phyloP scores from a whole-genome alignment of 2,329 filamentous ascomycete species.

The Ophiocordyceps sinensis region DNA sequence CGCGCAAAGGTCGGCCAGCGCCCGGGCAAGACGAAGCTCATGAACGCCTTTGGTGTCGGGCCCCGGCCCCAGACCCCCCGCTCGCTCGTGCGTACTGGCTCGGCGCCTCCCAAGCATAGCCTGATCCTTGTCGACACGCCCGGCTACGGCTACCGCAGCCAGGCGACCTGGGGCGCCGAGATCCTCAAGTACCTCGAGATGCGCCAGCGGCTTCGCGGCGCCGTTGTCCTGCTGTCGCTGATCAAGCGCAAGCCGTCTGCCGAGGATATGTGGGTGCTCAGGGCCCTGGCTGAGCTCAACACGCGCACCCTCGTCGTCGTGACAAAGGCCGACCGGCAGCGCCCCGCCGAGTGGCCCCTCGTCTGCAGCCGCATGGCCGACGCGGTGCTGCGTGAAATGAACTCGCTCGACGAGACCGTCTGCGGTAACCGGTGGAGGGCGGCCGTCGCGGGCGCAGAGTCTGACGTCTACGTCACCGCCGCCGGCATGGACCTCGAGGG shows the following conservation, averaged over 20 bases:
- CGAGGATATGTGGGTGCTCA: conserved; percentile 31
- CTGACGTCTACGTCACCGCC: conserved; percentile 20
- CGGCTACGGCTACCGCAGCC: conserved; percentile 33
- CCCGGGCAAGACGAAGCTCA: conserved; percentile 37
- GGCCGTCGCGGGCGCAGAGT: conserved; percentile 10
- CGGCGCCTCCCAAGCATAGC: conserved; percentile 28
- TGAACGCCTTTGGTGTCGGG: conserved; percentile 43
- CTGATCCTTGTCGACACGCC: conserved; percentile 37
- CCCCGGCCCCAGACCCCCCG: conserved; percentile 17
- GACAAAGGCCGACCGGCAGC: conserved; percentile 40
- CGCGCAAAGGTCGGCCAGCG: conserved; percentile 34
- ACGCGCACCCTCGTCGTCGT: conserved; percentile 34
- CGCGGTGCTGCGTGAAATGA: conserved; percentile 14
- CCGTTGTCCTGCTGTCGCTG: conserved; percentile 37
- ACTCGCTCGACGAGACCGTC: conserved; percentile 7
- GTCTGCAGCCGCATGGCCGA: conserved; percentile 13
- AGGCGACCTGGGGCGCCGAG: conserved; percentile 35
- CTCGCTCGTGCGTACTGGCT: conserved; percentile 15
- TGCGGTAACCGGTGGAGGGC: conserved; percentile 13
- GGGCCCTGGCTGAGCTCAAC: conserved; percentile 28
- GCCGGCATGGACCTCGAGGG: conserved; percentile 19
- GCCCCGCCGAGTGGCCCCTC: conserved; percentile 13
- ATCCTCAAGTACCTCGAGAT: conserved; percentile 35
- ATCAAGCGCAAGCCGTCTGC: conserved; percentile 32
- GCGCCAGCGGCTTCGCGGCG: conserved; percentile 32